Evolutionary conservation across 176 grass and related monocot genomes (phyloP).

Genomic region (Canna indica): DNA sequence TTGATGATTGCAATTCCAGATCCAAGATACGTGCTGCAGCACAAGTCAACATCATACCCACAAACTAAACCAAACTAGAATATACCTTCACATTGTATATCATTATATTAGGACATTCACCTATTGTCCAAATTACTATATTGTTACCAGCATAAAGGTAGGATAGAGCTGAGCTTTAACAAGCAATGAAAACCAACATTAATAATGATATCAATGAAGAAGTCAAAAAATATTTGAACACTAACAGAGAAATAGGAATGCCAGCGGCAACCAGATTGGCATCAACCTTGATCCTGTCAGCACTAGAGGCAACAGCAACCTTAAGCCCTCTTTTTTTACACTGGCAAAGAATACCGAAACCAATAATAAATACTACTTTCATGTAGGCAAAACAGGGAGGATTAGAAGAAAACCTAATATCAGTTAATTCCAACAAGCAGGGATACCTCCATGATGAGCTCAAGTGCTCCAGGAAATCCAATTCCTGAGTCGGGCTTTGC

Average conservation of each 20-base stretch:
- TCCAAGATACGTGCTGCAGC: background rate
- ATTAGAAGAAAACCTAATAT: background rate
- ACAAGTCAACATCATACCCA: no score
- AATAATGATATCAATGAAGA: background rate
- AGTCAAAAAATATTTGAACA: slow-evolving; percentile 24
- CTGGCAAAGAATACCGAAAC: slow-evolving; percentile 26
- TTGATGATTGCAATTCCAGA: background rate
- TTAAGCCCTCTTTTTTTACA: slow-evolving; percentile 84
- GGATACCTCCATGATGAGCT: slow-evolving; percentile 86
- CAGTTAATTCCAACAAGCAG: slow-evolving; percentile 1
- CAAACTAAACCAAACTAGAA: background rate
- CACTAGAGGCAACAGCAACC: slow-evolving; percentile 95
- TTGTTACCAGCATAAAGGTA: background rate
- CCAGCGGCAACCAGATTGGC: slow-evolving; percentile 87
- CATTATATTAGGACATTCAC: background rate
- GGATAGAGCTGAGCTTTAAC: background rate
- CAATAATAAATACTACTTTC: background rate
- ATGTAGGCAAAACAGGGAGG: background rate
- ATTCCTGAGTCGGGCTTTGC: slow-evolving; percentile 88
- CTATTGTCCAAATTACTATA: background rate
- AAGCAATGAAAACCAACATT: background rate
- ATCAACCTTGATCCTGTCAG: slow-evolving; percentile 91
- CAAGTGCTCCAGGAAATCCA: slow-evolving; percentile 82
- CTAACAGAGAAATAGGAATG: slow-evolving; percentile 61
- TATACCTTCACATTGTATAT: background rate